These are phyloP conservation scores for Carex cristatella DNA, from an alignment of 176 grass and related monocot genomes.

Conservation along the genomic window DNA sequence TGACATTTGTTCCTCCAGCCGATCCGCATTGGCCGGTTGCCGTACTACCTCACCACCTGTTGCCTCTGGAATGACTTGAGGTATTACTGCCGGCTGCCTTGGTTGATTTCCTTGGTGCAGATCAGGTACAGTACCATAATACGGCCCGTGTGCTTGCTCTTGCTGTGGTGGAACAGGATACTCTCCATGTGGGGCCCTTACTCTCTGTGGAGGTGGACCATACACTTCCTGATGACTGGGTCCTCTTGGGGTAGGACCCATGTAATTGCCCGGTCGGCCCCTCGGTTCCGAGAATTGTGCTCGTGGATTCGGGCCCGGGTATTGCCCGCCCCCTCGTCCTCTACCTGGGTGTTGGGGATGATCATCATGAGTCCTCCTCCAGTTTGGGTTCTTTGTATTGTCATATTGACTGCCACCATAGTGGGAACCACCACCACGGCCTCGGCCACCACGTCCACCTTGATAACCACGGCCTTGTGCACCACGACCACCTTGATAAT, in stretches of 20 bases:
- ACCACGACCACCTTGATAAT: background rate
- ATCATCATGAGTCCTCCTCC: background rate
- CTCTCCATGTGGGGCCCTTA: background rate
- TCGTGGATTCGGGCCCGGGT: too few relatives aligned
- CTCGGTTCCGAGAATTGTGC: background rate
- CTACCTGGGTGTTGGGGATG: background rate
- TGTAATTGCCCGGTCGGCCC: background rate
- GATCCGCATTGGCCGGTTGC: background rate
- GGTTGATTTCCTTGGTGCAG: constrained; percentile 17
- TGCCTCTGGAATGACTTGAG: too few relatives aligned
- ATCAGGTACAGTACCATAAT: background rate
- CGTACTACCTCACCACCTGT: too few relatives aligned
- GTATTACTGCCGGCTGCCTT: background rate
- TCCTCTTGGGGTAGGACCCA: background rate
- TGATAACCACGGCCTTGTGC: background rate
- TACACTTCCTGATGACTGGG: background rate
- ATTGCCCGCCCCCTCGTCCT: background rate
- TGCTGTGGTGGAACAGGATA: background rate
- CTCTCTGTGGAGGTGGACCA: background rate
- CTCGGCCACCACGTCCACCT: background rate
- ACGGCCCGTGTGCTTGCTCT: background rate
- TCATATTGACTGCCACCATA: background rate
- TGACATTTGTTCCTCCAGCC: constrained; percentile 20
- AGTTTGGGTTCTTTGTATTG: background rate
- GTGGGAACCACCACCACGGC: too few relatives aligned